phyloP scores from a whole-genome alignment of 1,139 yeast genomes.

The Nakaseomyces uthaithaninus region DNA sequence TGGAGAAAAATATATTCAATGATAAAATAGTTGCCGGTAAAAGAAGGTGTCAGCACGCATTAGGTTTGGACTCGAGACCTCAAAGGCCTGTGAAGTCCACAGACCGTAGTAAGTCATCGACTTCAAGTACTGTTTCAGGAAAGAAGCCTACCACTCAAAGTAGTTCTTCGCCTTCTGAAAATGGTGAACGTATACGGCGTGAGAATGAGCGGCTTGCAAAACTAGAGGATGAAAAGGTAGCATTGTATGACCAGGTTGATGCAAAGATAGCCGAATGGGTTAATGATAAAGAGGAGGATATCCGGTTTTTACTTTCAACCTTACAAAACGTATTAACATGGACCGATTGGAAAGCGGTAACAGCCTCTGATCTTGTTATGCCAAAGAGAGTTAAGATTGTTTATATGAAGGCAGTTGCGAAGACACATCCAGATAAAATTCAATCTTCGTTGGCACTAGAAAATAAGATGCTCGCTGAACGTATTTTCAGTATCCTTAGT shows the following conservation, averaged over 20 bases:
- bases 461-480: constrained; percentile 75
- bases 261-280: constrained; percentile 55
- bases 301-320: constrained; percentile 64
- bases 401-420: constrained; percentile 88
- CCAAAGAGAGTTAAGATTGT: constrained; percentile 84
- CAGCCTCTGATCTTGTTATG: constrained; percentile 68
- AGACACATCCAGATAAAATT: constrained; percentile 90
- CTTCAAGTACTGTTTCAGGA: constrained; percentile 21
- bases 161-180: constrained; percentile 10
- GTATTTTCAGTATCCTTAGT: constrained; percentile 74
- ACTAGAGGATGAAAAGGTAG: constrained; percentile 48
- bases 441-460: constrained; percentile 48
- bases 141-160: constrained; percentile 6
- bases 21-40: constrained; percentile 70
- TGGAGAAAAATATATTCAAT: constrained; percentile 60
- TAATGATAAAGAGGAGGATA: constrained; percentile 64
- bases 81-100: constrained; percentile 9
- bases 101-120: constrained; percentile 7
- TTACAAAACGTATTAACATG: constrained; percentile 60
- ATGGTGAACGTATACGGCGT: constrained; percentile 16
- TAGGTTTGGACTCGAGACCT: constrained; percentile 2
- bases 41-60: constrained; percentile 55
- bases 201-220: constrained; percentile 42
- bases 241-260: constrained; percentile 55
- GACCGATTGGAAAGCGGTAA: constrained; percentile 55